Base-by-base conservation (phyloP, 768 basidiomycete genomes). In the Tricholoma hemisulphureum region DNA sequence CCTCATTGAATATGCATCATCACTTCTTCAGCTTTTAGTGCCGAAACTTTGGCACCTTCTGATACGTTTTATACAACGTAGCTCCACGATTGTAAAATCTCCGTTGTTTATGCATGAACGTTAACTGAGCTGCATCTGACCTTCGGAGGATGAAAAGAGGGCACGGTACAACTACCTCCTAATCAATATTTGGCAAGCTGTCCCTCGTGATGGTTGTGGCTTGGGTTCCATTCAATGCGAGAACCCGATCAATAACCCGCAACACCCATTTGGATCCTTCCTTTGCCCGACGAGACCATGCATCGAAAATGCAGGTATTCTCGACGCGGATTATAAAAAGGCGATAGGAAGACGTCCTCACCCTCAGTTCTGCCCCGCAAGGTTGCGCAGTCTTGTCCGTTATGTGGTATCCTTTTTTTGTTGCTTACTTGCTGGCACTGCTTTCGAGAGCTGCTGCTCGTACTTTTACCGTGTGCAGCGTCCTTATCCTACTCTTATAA, bases 401-500 rank as follows among this genome's bases (percentile, higher is more conserved):
- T 18, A 39, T 39, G 37, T 73, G 70, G 60, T 69, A 62, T 56
- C n/a, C n/a, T n/a, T 55, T 65, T 32, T 43, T 63, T 21, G 55
- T 53, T 18, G 34, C 53, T 51, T 26, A 20, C 31, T 56, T 65
- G 46, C 46, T 69, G 45, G 53, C 67, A 46, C 37, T 58, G 31
- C 58, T 70, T 18, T 65, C 69, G 3, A 54, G 71, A 53, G 71
- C 74, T 39, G 69, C 73, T n/a, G 83, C 78, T 39, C 80, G 86
- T 31, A 86, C 81, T 23, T 79, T 89, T 59, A 84, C 80, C 0
- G 83, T 83, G 45, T 18, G 71, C 57, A 4, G 32, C 6, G 29
- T 51, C 18, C 45, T 41, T 48, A 24, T n/a, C n/a, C 10, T 14
- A 46, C 18, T n/a, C 5, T 26, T 49, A 53, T 31, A 32, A 37